Base-by-base conservation (phyloP, 805 yeast genomes). In the Ogataea parapolymorpha region DNA sequence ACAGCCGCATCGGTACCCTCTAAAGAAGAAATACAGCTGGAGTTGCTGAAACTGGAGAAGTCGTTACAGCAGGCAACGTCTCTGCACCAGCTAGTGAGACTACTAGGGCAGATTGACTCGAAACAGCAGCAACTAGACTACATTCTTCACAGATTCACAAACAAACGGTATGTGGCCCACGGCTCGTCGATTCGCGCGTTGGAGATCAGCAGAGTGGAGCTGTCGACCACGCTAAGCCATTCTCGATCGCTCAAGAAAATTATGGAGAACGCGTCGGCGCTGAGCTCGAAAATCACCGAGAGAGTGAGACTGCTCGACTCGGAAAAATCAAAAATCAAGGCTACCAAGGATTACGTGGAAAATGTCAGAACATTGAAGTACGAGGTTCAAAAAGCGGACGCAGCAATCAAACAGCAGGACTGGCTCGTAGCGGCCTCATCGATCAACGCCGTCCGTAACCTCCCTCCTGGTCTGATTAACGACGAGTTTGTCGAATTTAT, bases 371-470 rank as follows among this genome's bases (percentile, higher is more conserved):
- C 71, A n/a, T 65, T 91, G 45, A 84, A 84, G 54, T 71, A 72
- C 24, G 78, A 80, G 50, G 73, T 91, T 9, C 69, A 75, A 30
- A 79, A 80, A 40, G 82, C 87, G 5, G 67, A 79, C 53, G 75
- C 76, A 35, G 85, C 95, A 5, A 72, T 91, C 39, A 82, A 78
- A 26, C 74, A 75, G 24, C 63, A 74, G 23, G 77, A 86, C 51
- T 88, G 93, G 85, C 77, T 74, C 22, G 59, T 75, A n/a, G 96
- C 95, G 1, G 91, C 96, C 0, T 67, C 67, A 39, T 75, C 88
- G 13, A 82, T 89, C 4, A 55, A 63, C 13, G 66, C 66, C 20
- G 78, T 83, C 4, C 65, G 74, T 34, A 41, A 58, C 6, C 63
- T 91, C 27, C 86, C 95, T 0, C 50, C 61, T 1, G 72, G 69